Percentiles rank a stretch among this genome's conserved stretches.
Evolutionary conservation across 1,139 yeast species (phyloP).

Genomic region (Debaryomyces robertsiae): DNA sequence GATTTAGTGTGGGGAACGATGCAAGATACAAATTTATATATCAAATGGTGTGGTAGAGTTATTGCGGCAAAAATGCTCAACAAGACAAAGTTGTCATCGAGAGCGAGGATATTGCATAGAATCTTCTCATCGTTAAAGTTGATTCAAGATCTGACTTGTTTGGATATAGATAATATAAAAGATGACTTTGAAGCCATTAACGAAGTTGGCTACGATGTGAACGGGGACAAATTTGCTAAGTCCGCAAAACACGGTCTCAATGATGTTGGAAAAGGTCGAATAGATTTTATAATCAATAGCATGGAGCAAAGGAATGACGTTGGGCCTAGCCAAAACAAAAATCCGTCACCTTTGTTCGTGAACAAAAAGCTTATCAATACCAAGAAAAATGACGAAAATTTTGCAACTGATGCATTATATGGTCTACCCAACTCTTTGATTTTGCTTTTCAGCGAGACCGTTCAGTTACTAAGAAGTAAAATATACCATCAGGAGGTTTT

Average conservation of each 20-base stretch:
- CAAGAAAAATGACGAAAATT: constrained; percentile 52
- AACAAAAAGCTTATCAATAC: constrained; percentile 48
- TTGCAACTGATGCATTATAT: constrained; percentile 79
- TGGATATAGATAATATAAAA: constrained; percentile 47
- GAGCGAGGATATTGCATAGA: constrained; percentile 76
- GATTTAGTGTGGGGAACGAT: constrained; percentile 92
- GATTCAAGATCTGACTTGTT: constrained; percentile 71
- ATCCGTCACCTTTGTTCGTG: constrained; percentile 45
- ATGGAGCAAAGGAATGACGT: constrained; percentile 12
- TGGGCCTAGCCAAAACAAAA: constrained; percentile 12
- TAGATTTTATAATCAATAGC: constrained; percentile 49
- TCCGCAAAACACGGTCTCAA: constrained; percentile 1
- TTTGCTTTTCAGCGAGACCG: constrained; percentile 68
- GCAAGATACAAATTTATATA: constrained; percentile 79
- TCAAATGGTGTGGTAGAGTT: constrained; percentile 75
- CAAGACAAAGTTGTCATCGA: constrained; percentile 69
- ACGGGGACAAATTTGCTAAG: constrained; percentile 38
- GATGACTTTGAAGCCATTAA: constrained; percentile 36
- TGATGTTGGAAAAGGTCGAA: constrained; percentile 37
- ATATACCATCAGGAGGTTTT: constrained; percentile 47
- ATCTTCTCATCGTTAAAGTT: constrained; percentile 75
- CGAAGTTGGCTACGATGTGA: constrained; percentile 41
- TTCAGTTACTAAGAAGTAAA: constrained; percentile 63
- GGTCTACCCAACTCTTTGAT: constrained; percentile 85
- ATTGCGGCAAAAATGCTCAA: constrained; percentile 67